These are phyloP conservation scores for Puccinia novopanici DNA, from an alignment of 1,284 basidiomycete genomes.

Conservation along the genomic window DNA sequence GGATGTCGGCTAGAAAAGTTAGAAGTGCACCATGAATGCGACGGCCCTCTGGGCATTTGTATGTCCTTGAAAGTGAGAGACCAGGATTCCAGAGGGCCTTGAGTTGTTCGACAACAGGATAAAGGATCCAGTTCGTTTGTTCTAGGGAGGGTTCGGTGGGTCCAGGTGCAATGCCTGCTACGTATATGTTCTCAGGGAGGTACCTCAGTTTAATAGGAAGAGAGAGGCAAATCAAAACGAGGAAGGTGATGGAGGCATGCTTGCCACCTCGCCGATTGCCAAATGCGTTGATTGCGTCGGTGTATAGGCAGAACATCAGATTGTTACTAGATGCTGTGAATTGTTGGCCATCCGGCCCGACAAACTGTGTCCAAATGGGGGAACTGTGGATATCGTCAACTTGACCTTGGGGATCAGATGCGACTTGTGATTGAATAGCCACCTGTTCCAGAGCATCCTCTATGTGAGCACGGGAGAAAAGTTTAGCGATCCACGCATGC, in stretches of 20 bases:
- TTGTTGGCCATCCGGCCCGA: not conserved
- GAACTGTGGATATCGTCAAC: constrained; percentile 13
- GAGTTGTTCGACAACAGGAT: constrained; percentile 57
- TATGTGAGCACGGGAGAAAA: constrained; percentile 13
- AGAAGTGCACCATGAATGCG: constrained; percentile 29
- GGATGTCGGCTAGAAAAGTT: constrained; percentile 51
- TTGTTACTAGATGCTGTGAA: constrained; percentile 10
- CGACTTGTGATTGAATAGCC: not conserved
- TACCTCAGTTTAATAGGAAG: constrained; percentile 58
- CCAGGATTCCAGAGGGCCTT: constrained; percentile 57
- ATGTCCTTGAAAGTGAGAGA: constrained; percentile 49
- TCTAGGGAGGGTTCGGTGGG: constrained; percentile 52
- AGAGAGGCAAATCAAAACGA: constrained; percentile 4
- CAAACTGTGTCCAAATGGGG: constrained; percentile 25
- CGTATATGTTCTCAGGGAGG: constrained; percentile 60
- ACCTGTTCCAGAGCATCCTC: constrained; percentile 4
- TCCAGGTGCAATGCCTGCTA: constrained; percentile 60
- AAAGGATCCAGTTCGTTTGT: constrained; percentile 57
- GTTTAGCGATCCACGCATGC: constrained; percentile 1
- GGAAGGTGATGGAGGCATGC: constrained; percentile 28
- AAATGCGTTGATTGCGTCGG: constrained; percentile 18
- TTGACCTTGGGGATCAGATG: not conserved
- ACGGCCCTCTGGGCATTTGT: not conserved
- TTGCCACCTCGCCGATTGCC: constrained; percentile 9
- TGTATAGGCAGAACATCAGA: constrained; percentile 13